A percentile compares a stretch with the other conserved stretches of the same genome.
Evolutionary conservation across 805 yeast genomes (phyloP).

Genomic region (Debaryomyces prosopidis): DNA sequence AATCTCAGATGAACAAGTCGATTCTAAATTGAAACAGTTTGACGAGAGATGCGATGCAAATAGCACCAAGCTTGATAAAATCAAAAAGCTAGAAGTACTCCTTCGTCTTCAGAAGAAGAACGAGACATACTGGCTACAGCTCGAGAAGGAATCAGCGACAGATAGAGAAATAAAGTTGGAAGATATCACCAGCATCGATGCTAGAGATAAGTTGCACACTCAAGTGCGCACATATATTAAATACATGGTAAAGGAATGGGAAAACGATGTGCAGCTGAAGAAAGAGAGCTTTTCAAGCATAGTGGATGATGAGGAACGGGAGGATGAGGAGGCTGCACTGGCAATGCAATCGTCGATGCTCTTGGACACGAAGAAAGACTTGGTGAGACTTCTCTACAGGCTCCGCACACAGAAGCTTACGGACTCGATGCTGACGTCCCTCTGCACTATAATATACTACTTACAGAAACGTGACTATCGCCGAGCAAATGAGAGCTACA

Average conservation of each 20-base stretch:
- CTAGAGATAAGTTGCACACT: conserved; percentile 28
- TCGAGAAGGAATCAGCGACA: conserved; percentile 24
- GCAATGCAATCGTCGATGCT: conserved; percentile 13
- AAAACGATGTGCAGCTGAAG: conserved; percentile 14
- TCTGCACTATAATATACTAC: conserved; percentile 60
- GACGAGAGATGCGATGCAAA: conserved; percentile 13
- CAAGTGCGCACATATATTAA: conserved; percentile 53
- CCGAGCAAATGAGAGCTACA: conserved; percentile 65
- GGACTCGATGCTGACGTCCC: conserved; percentile 48
- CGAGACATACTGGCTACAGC: conserved; percentile 22
- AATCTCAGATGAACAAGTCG: conserved; percentile 25
- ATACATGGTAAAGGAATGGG: conserved; percentile 46
- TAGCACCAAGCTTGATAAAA: conserved; percentile 17
- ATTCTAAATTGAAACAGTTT: conserved; percentile 17
- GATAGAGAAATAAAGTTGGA: conserved; percentile 16
- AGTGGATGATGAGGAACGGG: neutral
- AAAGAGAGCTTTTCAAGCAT: conserved; percentile 5
- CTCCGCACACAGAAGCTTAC: conserved; percentile 39
- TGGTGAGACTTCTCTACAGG: conserved; percentile 51
- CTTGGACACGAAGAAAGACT: conserved; percentile 40
- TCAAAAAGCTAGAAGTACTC: conserved; percentile 17
- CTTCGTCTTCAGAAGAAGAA: conserved; percentile 15
- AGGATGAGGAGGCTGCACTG: conserved; percentile 1
- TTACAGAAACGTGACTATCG: conserved; percentile 54
- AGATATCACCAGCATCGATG: conserved; percentile 29